Evolutionary conservation across 2,329 filamentous ascomycete genomes (phyloP).

Genomic region (Epichloe gansuensis): DNA sequence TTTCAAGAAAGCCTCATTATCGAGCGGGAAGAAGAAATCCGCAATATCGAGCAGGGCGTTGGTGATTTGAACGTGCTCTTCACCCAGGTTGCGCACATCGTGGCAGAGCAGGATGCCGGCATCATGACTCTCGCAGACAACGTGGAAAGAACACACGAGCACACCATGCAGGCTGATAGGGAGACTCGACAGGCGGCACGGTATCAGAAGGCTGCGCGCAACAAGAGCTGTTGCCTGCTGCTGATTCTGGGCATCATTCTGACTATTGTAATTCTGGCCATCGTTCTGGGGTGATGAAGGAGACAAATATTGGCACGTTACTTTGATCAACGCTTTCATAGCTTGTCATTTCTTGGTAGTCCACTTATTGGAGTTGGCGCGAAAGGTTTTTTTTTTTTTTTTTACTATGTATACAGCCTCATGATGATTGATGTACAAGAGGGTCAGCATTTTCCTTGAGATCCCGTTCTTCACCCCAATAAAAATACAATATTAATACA

Average conservation of each 20-base stretch:
- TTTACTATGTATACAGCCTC: conserved; percentile 4
- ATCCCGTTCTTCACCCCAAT: conserved; percentile 7
- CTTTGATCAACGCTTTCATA: too few relatives aligned
- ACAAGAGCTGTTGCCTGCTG: conserved; percentile 86
- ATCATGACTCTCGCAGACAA: conserved; percentile 84
- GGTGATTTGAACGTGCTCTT: conserved; percentile 94
- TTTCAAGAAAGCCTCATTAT: conserved; percentile 94
- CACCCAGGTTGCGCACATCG: conserved; percentile 94
- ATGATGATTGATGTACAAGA: conserved; percentile 7
- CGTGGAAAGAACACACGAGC: conserved; percentile 67
- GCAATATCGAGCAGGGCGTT: conserved; percentile 93
- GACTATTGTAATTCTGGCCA: conserved; percentile 78
- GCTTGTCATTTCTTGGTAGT: not conserved
- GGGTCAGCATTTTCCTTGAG: conserved; percentile 6
- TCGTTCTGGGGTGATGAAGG: conserved; percentile 52
- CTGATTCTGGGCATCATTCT: conserved; percentile 80
- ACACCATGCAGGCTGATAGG: conserved; percentile 72
- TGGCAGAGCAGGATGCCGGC: conserved; percentile 77
- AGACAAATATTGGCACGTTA: too few relatives aligned
- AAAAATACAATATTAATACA: not conserved
- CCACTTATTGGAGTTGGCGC: conserved; percentile 5
- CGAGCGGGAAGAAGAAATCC: conserved; percentile 92
- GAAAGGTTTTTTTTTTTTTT: not conserved
- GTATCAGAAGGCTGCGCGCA: conserved; percentile 90
- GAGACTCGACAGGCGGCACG: conserved; percentile 76